Conservation (phyloP, 78 protist genomes). For the Emiliania huxleyi region DNA sequence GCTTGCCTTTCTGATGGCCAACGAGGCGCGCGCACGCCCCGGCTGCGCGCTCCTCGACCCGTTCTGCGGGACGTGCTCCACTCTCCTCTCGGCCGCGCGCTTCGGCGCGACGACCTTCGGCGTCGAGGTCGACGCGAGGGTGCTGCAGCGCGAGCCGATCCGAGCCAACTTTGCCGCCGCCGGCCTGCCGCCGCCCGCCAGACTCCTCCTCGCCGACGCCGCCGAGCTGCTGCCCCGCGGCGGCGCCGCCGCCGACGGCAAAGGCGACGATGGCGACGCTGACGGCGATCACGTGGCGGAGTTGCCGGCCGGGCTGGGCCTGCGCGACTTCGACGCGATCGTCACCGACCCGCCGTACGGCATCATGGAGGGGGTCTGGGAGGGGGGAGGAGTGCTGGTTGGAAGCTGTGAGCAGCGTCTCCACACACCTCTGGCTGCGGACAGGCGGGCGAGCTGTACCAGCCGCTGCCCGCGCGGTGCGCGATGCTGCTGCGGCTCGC, state of each 20-base stretch:
- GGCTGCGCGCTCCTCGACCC: conserved; percentile 12
- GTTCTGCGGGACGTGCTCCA: conserved; percentile 31
- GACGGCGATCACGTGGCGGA: background rate
- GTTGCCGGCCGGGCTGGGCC: background rate
- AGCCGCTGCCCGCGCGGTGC: background rate
- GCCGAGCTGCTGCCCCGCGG: background rate
- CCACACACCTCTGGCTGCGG: no score
- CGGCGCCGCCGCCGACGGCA: background rate
- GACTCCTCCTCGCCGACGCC: background rate
- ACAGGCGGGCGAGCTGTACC: background rate
- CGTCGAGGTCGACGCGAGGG: background rate
- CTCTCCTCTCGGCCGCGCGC: background rate
- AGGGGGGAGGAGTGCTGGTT: background rate
- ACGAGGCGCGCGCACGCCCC: background rate
- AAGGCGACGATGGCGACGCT: background rate
- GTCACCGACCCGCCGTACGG: conserved; percentile 38
- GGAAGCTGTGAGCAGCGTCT: no score
- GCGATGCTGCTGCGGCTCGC: background rate
- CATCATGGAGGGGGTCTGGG: background rate
- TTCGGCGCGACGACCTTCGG: background rate
- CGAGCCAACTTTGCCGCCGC: background rate
- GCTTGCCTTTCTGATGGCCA: background rate
- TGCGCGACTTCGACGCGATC: background rate
- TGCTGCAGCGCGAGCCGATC: background rate
- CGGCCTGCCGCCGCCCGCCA: background rate